These are phyloP conservation scores for Daldinia sp. DNA, from an alignment of 2,329 filamentous ascomycete species.

Conservation along the genomic window DNA sequence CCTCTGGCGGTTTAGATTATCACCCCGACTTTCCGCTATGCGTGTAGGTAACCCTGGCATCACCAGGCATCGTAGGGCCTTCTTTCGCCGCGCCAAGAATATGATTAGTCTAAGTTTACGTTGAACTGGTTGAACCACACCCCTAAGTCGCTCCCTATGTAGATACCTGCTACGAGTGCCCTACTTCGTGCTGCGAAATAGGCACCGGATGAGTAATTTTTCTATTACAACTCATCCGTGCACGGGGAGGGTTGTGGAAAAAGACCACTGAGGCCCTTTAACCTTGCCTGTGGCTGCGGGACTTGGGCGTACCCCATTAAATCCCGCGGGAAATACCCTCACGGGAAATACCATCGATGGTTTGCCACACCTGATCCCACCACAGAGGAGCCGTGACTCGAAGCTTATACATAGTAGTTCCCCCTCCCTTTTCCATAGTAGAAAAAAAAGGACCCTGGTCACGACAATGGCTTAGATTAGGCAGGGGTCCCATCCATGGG, in stretches of 20 bases:
- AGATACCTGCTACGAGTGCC: neutral
- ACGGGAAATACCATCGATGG: conserved; percentile 1
- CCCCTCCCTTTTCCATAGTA: conserved; percentile 10
- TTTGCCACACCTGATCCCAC: conserved; percentile 23
- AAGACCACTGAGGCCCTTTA: neutral
- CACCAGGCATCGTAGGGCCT: neutral
- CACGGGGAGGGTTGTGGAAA: conserved; percentile 5
- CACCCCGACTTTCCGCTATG: neutral
- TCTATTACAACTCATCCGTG: neutral
- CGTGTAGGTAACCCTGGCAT: neutral
- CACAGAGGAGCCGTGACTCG: neutral
- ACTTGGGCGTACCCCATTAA: conserved; percentile 10
- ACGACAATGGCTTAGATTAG: neutral
- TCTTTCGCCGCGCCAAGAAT: neutral
- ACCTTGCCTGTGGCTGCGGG: conserved; percentile 15
- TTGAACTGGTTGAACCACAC: no score
- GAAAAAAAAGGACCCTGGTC: conserved; percentile 1
- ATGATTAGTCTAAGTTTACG: neutral
- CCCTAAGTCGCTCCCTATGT: neutral
- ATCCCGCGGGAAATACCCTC: conserved; percentile 14
- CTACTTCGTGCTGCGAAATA: conserved; percentile 4
- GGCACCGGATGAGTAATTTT: neutral
- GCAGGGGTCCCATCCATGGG: neutral
- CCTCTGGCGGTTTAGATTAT: neutral
- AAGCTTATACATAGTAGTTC: conserved; percentile 1